Base-by-base conservation (phyloP, 768 basidiomycete genomes). In the Rhodotorula taiwanensis region DNA sequence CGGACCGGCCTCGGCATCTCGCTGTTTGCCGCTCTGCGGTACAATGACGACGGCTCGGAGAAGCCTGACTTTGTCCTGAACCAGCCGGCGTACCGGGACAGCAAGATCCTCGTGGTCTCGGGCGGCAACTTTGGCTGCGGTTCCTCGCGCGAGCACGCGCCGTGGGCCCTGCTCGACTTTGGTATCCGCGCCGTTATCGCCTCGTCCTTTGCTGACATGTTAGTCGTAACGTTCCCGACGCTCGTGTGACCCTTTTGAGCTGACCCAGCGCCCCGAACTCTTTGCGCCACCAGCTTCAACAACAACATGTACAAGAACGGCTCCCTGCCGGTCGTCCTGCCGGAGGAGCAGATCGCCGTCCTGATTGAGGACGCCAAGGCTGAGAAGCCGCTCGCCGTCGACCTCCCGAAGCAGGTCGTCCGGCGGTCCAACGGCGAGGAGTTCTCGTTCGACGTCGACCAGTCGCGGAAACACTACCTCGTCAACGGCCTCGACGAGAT, bases 401-500 rank as follows among this genome's bases (percentile, higher is more conserved):
- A 94, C 75, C 81, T 94, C 27, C 86, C 88, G 75, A 86, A 84
- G 72, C 79, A 86, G 75, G 85, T 88, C 76, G 81, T 93, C 64
- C 80, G 86, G 62, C 74, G 79, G 50, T 74, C 76, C 25, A 86
- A 86, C 72, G 85, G 88, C 55, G 82, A 88, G 55, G 71, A 72
- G 25, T 84, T 95, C 66, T 60, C 80, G 45, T 99, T 99, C 79
- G 79, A 80, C 43, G 84, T 86, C 52, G 95, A 99, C 76, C 78
- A 86, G 0, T 99, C 98, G 86, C 81, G 93, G 66, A 80, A 89
- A 58, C 89, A 94, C 74, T 93, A 95, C 75, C 78, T 99, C 75
- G 76, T 99, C 77, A 92, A 99, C 72, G 95, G 95, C 36, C 78
- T 98, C 69, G 95, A 99, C 75, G 95, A 97, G 73, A 94, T 99